phyloP scores from a whole-genome alignment of 805 yeast genomes.

The Barnettozyma botsteinii region DNA sequence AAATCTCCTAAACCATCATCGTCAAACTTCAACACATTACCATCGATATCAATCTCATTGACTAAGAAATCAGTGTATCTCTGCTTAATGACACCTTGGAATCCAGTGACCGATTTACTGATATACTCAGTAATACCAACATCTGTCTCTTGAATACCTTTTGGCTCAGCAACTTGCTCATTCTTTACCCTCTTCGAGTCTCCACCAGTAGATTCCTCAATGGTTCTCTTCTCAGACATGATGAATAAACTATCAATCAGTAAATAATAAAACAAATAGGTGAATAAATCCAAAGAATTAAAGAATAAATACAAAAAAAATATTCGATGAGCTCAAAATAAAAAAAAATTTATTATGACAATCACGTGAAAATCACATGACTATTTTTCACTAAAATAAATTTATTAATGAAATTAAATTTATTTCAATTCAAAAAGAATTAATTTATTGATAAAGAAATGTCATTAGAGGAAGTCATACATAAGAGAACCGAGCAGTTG shows the following conservation, averaged over 20 bases:
- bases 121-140: slow-evolving; percentile 83
- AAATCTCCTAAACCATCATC: slow-evolving; percentile 64
- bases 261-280: no score
- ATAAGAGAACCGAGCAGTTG: not conserved
- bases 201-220: not conserved
- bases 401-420: no score
- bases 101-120: slow-evolving; percentile 51
- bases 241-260: no score
- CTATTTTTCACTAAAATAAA: no score
- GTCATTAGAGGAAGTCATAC: not conserved
- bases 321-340: not conserved
- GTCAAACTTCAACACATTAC: slow-evolving; percentile 64
- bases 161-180: not conserved
- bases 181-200: not conserved
- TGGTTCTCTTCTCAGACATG: slow-evolving; percentile 1
- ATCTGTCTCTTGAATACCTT: slow-evolving; percentile 61
- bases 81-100: slow-evolving; percentile 76
- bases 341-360: not conserved
- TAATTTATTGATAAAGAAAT: not conserved
- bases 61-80: slow-evolving; percentile 92
- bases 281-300: no score
- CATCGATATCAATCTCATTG: slow-evolving; percentile 70
- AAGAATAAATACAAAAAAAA: no score
- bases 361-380: no score
- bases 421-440: no score